Base-by-base conservation (phyloP, 164 flowering plant genomes). In the Chimonanthus salicifolius region DNA sequence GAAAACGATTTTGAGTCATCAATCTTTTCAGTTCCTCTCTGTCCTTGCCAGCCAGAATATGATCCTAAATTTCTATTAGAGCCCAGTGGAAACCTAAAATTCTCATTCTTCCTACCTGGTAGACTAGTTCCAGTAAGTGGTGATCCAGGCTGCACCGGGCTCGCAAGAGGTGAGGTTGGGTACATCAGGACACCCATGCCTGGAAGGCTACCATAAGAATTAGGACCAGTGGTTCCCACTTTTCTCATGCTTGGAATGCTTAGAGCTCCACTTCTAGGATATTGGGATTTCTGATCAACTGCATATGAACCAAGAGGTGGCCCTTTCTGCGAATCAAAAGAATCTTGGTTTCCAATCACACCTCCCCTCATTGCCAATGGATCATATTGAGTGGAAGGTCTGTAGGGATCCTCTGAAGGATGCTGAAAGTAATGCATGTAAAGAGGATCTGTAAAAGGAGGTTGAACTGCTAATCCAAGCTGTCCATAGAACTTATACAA, bases 91-190 rank as follows among this genome's bases (percentile, higher is more conserved):
- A 83, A 82, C 75, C 88, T 80, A 74, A 79, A 16, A 54, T 65
- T 66, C 44, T 92, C 95, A 80, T 80, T 84, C 78, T 85, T 79
- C 74, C 87, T 77, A 67, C 84, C 87, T 0, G 80, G 70, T 73
- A 74, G 76, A 79, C 60, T 81, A 3, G 74, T 58, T 49, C 85
- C 84, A 67, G 83, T 80, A 6, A 87, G 63, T 54, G 97, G 90
- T 44, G 94, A 87, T 63, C 87, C 86, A 50, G 91, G 88, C 67
- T 87, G n/a, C 1, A 83, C 82, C 43, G 95, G 93, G 81, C 89
- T 89, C 50, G 83, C 76, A 71, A 90, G 79, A 63, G 92, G 87
- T 6, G 96, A 83, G 13, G 84, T 71, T 49, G 88, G 90, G 64
- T 79, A 87, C 62, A 81, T 71, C 72, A 87, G 50, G n/a, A 82